These are phyloP conservation scores for Hypomontagnella monticulosa DNA, from an alignment of 495 filamentous ascomycete genomes.

Conservation along the genomic window DNA sequence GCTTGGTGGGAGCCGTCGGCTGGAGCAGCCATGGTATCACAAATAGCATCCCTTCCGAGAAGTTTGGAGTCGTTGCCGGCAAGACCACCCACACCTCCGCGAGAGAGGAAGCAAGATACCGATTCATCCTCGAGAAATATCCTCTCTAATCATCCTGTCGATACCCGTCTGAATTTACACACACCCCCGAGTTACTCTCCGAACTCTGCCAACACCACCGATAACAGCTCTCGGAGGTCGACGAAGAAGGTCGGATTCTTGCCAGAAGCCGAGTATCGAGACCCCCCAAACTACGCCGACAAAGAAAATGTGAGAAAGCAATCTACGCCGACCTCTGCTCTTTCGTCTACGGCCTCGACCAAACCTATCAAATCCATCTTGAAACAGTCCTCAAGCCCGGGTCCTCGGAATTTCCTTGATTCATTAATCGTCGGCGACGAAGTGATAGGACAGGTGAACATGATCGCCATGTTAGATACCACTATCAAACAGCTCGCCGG, in stretches of 20 bases:
- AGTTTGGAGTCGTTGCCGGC: conserved; percentile 55
- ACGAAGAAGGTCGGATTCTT: conserved; percentile 81
- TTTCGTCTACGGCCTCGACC: conserved; percentile 65
- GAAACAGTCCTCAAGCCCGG: conserved; percentile 65
- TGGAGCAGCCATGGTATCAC: conserved; percentile 60
- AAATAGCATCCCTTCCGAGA: conserved; percentile 49
- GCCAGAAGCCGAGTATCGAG: conserved; percentile 75
- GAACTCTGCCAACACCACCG: conserved; percentile 65
- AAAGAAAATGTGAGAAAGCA: conserved; percentile 53
- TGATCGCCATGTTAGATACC: conserved; percentile 85
- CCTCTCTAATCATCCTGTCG: conserved; percentile 43
- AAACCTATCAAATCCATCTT: conserved; percentile 87
- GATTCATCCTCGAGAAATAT: conserved; percentile 36
- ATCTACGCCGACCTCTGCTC: conserved; percentile 57
- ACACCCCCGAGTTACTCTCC: conserved; percentile 62
- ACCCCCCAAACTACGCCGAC: conserved; percentile 61
- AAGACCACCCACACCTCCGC: conserved; percentile 66
- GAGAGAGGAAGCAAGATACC: conserved; percentile 55
- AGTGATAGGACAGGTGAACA: conserved; percentile 51
- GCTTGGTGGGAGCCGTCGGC: conserved; percentile 39
- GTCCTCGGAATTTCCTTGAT: conserved; percentile 52
- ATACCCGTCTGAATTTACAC: conserved; percentile 51
- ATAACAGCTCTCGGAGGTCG: conserved; percentile 62
- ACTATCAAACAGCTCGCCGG: conserved; percentile 80
- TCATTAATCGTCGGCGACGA: conserved; percentile 50